Evolutionary conservation across 2,329 filamentous ascomycete genomes (phyloP).

Genomic region (Lachnellula arida): DNA sequence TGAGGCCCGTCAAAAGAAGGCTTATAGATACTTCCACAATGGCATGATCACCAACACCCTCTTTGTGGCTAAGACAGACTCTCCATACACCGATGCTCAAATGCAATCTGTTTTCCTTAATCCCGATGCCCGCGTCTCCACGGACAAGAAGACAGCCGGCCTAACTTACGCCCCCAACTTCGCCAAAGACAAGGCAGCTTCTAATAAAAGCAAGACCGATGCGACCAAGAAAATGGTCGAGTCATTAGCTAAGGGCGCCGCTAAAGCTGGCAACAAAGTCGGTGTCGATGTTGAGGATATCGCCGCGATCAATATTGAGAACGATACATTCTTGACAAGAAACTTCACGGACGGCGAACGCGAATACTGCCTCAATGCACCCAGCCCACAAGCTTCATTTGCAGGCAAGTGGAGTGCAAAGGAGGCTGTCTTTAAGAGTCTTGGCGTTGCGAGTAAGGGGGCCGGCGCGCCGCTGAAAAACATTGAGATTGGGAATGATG

Average conservation of each 20-base stretch:
- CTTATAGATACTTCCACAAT: constrained; percentile 98
- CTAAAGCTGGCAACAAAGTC: constrained; percentile 68
- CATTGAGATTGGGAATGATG: constrained; percentile 84
- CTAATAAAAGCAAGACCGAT: constrained; percentile 54
- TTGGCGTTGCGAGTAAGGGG: constrained; percentile 81
- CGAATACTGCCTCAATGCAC: constrained; percentile 75
- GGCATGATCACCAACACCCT: constrained; percentile 96
- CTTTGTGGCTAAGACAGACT: constrained; percentile 90
- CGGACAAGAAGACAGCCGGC: constrained; percentile 81
- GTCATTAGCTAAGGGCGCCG: constrained; percentile 60
- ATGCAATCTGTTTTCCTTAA: constrained; percentile 88
- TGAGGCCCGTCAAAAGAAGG: constrained; percentile 92
- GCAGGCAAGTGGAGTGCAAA: constrained; percentile 96
- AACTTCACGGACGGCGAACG: constrained; percentile 89
- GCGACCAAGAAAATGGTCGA: constrained; percentile 66
- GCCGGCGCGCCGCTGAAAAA: constrained; percentile 87
- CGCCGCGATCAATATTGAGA: constrained; percentile 81
- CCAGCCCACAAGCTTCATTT: constrained; percentile 83
- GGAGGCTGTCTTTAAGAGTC: constrained; percentile 96
- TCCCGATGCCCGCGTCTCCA: constrained; percentile 78
- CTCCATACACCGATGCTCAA: constrained; percentile 85
- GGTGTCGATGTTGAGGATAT: constrained; percentile 94
- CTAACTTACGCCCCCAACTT: constrained; percentile 69
- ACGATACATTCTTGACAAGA: constrained; percentile 88
- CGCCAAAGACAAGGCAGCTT: constrained; percentile 45